Conservation (phyloP, 805 yeast genomes). For the Candida morakotiae region DNA sequence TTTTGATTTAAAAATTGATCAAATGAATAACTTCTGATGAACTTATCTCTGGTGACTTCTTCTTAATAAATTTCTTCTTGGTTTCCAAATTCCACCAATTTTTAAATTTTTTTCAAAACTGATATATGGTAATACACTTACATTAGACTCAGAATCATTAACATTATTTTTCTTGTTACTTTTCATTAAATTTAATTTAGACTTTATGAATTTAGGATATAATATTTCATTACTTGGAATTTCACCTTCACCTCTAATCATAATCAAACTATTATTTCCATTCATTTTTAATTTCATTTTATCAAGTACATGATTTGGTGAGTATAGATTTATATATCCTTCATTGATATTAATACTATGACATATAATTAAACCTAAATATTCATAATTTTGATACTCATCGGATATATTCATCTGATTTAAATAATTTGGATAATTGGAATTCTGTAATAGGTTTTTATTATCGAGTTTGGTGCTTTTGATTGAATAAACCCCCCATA, state of each 20-base stretch:
- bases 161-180: constrained; percentile 5
- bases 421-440: background rate
- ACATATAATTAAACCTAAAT: constrained; percentile 54
- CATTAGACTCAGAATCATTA: too few species aligned
- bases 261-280: constrained; percentile 29
- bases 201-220: constrained; percentile 20
- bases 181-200: constrained; percentile 12
- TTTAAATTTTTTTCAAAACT: constrained; percentile 35
- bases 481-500: constrained; percentile 30
- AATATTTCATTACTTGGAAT: constrained; percentile 57
- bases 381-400: constrained; percentile 13
- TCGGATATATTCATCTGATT: too few species aligned
- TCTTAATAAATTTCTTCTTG: constrained; percentile 52
- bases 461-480: background rate
- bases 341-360: constrained; percentile 55
- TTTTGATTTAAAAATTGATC: too few species aligned
- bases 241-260: constrained; percentile 63
- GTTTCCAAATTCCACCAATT: constrained; percentile 55
- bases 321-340: constrained; percentile 48
- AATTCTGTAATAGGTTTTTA: too few species aligned
- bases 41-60: constrained; percentile 18
- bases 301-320: constrained; percentile 35
- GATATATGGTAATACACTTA: constrained; percentile 37
- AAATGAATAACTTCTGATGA: too few species aligned
- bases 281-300: constrained; percentile 11